Base-by-base conservation (phyloP, 257 asterid species). In the Thymus mandschuricus region DNA sequence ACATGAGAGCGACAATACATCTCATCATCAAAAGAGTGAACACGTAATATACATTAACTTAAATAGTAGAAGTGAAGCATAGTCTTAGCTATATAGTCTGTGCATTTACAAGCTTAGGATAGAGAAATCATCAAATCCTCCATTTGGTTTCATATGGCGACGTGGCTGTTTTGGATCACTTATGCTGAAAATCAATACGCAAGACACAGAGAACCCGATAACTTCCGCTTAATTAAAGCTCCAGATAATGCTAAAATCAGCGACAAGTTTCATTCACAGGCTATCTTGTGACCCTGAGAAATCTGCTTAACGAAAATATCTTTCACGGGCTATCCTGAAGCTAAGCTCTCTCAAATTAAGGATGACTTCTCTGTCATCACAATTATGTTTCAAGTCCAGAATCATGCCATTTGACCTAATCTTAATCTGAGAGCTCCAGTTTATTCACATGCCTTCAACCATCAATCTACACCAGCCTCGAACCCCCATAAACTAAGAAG, bases 1-100 rank as follows among this genome's bases (percentile, higher is more conserved):
- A 21, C 21, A 21, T 21, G 43, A 48, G 56, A 5, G 66, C 9
- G 40, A 33, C n/a, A 38, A 3, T 28, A n/a, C 15, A 35, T 43
- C 28, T 11, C 50, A 61, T 13, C 46, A 68, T 15, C 35, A 64
- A 54, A 69, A 30, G 7, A 40, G 38, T 58, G 4, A 63, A 52
- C 49, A 46, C 72, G 27, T 76, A 64, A 63, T 69, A 41, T 58
- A 76, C 77, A 64, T 40, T 21, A 70, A 54, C 35, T 63, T 34
- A 10, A 52, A 54, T 28, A 52, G 48, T 31, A 54, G 28, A 15
- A 44, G 10, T 15, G 11, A 13, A 72, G 21, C 9, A 61, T 21
- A 48, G 59, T 60, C 50, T 52, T 12, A 68, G 60, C 34, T 48
- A 68, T 40, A 59, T 29, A 38, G 31, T 35, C 41, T 49, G 21